Percentiles rank a stretch among this genome's conserved stretches.
These are phyloP conservation scores for Austroboletus novae-zelandiae DNA, from an alignment of 1,284 basidiomycete genomes.

Conservation along the genomic window DNA sequence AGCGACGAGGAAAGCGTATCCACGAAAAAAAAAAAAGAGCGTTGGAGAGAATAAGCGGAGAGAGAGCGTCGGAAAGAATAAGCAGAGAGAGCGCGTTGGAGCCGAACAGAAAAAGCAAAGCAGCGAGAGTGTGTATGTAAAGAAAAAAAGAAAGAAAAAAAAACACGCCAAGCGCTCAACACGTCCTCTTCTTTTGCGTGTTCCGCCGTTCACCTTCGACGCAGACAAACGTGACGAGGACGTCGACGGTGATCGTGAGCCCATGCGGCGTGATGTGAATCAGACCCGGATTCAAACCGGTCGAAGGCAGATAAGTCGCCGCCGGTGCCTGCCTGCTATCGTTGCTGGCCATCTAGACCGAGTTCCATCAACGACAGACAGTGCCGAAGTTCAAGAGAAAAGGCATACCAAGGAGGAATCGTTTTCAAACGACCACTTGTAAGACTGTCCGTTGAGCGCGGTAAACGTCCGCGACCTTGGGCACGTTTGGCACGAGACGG, in stretches of 20 bases:
- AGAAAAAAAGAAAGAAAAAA: neutral
- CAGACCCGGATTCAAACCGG: slow-evolving; percentile 27
- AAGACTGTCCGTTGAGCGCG: slow-evolving; percentile 34
- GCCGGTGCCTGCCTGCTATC: slow-evolving; percentile 34
- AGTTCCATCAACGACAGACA: too few species aligned
- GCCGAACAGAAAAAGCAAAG: too few species aligned
- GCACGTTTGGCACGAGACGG: too few species aligned
- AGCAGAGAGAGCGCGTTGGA: too few species aligned
- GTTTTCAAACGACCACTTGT: slow-evolving; percentile 35
- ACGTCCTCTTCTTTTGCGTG: slow-evolving; percentile 21
- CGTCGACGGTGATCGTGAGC: slow-evolving; percentile 31
- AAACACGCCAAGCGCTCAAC: neutral
- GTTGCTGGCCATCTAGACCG: slow-evolving; percentile 28
- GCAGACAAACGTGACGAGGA: slow-evolving; percentile 32
- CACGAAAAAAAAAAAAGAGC: too few species aligned
- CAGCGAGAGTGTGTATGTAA: too few species aligned
- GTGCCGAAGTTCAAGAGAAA: too few species aligned
- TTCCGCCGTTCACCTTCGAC: slow-evolving; percentile 35
- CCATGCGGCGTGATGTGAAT: slow-evolving; percentile 35
- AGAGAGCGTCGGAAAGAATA: too few species aligned
- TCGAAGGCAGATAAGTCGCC: slow-evolving; percentile 28
- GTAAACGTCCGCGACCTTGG: slow-evolving; percentile 33
- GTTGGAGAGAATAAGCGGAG: too few species aligned
- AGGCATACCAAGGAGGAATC: slow-evolving; percentile 30
- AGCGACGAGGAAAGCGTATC: too few species aligned